Base-by-base conservation (phyloP, 176 grass and related monocot genomes). In the Triticum aestivum region DNA sequence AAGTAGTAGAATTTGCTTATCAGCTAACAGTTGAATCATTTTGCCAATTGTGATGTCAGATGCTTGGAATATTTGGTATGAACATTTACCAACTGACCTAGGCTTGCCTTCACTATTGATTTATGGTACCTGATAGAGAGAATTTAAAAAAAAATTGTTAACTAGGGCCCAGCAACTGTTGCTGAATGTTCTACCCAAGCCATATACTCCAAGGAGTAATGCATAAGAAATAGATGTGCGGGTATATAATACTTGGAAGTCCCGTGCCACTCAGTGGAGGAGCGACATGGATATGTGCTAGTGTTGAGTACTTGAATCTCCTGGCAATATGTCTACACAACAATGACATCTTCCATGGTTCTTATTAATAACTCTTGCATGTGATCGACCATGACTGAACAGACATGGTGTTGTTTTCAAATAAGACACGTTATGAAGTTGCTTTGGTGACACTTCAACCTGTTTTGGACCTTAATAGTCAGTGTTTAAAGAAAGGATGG, bases 311-410 rank as follows among this genome's bases (percentile, higher is more conserved):
- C 18, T 63, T 41, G 20, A 65, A 77, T 38, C 47, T 45, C 65
- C 73, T 84, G 65, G 29, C 11, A 76, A 58, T 58, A 58, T 80
- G 32, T 79, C 7, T 52, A 23, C 42, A 80, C 42, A 15, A 20
- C 51, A 74, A 11, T 89, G 51, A 58, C 59, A 75, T 85, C 42
- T 74, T 85, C 30, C 4, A 27, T 77, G 68, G 21, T 23, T 12
- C 75, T 45, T 45, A 27, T 69, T 21, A 69, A 6, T 10, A 75
- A 34, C 59, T 68, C 61, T 75, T 85, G 32, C 61, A 75, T 76
- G 71, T 65, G 77, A 81, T 89, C 83, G 61, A 81, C 54, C 65
- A 73, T 29, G 49, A 30, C 51, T 82, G n/a, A 70, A 29, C 17
- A 47, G 30, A 78, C 47, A 42, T 45, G 13, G 12, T 81, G 45